Percentiles rank a stretch among this genome's conserved stretches.
Conservation (phyloP, 2,329 filamentous ascomycete genomes). For the Onygenales sp. region DNA sequence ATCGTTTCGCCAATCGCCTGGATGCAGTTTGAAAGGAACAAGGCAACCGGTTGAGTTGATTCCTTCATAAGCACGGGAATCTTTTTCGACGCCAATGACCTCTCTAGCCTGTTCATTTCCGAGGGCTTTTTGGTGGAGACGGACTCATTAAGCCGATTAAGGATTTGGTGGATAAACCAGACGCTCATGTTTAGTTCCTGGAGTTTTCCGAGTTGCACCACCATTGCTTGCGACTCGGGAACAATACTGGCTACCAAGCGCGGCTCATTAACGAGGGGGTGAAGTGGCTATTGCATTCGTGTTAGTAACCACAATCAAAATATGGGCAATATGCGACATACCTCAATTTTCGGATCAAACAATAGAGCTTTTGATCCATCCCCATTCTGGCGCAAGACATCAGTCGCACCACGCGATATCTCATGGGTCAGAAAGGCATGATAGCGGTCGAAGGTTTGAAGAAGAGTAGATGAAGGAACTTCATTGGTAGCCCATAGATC, state of each 20-base stretch:
- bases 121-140: constrained; percentile 29
- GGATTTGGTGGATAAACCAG: constrained; percentile 23
- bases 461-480: constrained; percentile 1
- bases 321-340: constrained; percentile 1
- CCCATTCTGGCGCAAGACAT: background rate
- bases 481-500: constrained; percentile 5
- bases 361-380: constrained; percentile 2
- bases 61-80: constrained; percentile 33
- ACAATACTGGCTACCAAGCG: constrained; percentile 19
- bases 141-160: constrained; percentile 23
- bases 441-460: constrained; percentile 21
- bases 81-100: constrained; percentile 31
- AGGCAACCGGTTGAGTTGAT: constrained; percentile 29
- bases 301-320: constrained; percentile 5
- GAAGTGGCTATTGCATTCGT: constrained; percentile 23
- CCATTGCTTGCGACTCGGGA: constrained; percentile 13
- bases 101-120: constrained; percentile 32
- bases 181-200: constrained; percentile 29
- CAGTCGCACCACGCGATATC: background rate
- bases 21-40: constrained; percentile 29
- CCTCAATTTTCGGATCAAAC: constrained; percentile 6
- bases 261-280: constrained; percentile 33
- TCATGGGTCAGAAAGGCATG: constrained; percentile 13
- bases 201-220: constrained; percentile 23
- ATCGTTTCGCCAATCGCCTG: constrained; percentile 27